Evolutionary conservation across 257 asterid species (phyloP), one percentile per base, ranked within the genome.

Genomic region (Solanum chmielewskii): DNA sequence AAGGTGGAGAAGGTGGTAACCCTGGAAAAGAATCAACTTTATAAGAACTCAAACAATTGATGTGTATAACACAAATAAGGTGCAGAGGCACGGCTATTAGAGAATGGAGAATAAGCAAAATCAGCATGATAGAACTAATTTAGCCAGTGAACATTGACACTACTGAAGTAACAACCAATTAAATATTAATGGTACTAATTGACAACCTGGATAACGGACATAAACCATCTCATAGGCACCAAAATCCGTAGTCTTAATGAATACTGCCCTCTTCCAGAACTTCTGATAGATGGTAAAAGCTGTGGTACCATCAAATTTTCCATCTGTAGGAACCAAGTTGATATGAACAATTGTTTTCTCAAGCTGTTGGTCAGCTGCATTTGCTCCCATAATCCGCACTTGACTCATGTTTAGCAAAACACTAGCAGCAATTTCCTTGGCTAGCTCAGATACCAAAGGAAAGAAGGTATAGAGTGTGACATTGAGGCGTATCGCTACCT

Each of bases 311-410:
- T 90, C 86, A 85, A 96, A 96, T 47, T 88, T 91, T 77, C 88
- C 93, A 45, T 89, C 88, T 21, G 88, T 85, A 70, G 99, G 99
- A 23, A 96, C 96, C 91, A 96, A 90, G 78, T 95, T 91, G 86
- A 96, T 83, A 83, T 94, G 93, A 85, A 95, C 98, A 29, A 89
- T 85, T 35, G 98, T 92, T 91, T 93, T 93, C 93, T 95, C 94
- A 62, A 92, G 92, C 88, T 93, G 94, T 76, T 91, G 93, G 52
- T 89, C 93, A 11, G 93, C 97, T 81, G 95, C 95, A 88, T 96
- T 95, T 80, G 98, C 99, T 89, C 99, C 99, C 94, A 93, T 92
- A 44, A 96, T 91, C 77, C 98, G 96, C 37, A 96, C 98, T 92
- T 96, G 99, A 75, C 95, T 92, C 85, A 86, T 92, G 74, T 93